Conservation (phyloP, 2,329 filamentous ascomycete genomes). For the Rugonectria rugulosa region DNA sequence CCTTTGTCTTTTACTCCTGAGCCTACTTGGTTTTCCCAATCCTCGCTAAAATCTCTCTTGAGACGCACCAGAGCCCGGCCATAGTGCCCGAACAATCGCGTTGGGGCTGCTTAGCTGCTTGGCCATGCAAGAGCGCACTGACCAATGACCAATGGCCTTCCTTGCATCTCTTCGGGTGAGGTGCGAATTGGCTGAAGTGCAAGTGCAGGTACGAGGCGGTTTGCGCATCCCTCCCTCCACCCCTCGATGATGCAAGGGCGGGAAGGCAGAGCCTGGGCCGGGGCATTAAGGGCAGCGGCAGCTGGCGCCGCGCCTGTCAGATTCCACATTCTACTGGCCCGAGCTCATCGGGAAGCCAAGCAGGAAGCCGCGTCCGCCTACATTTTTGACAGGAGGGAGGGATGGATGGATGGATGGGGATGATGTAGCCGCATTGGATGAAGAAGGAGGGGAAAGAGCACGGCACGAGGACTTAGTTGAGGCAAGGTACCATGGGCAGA, state of each 20-base stretch:
- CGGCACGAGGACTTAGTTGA: too few relatives aligned
- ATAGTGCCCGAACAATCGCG: neutral
- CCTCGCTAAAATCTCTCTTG: neutral
- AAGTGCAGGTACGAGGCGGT: too few relatives aligned
- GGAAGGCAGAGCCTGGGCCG: constrained; percentile 25
- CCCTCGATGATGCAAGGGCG: constrained; percentile 35
- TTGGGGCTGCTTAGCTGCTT: too few relatives aligned
- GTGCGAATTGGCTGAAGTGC: neutral
- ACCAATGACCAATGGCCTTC: too few relatives aligned
- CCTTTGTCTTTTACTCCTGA: neutral
- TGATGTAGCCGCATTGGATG: too few relatives aligned
- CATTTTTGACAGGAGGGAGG: constrained; percentile 32
- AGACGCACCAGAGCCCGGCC: neutral
- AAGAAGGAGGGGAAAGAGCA: too few relatives aligned
- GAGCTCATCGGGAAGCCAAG: constrained; percentile 25
- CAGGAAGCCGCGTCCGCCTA: constrained; percentile 27
- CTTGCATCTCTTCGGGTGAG: too few relatives aligned
- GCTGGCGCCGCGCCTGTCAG: constrained; percentile 33
- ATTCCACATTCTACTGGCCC: constrained; percentile 14
- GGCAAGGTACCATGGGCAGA: too few relatives aligned
- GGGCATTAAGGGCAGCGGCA: constrained; percentile 28
- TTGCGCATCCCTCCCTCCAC: neutral
- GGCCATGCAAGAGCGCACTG: too few relatives aligned
- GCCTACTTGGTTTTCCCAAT: neutral
- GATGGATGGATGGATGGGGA: constrained; percentile 30